Evolutionary conservation across 1,139 yeast species (phyloP), one percentile per base, ranked within the genome.

Genomic region (Yamadazyma diospyri): DNA sequence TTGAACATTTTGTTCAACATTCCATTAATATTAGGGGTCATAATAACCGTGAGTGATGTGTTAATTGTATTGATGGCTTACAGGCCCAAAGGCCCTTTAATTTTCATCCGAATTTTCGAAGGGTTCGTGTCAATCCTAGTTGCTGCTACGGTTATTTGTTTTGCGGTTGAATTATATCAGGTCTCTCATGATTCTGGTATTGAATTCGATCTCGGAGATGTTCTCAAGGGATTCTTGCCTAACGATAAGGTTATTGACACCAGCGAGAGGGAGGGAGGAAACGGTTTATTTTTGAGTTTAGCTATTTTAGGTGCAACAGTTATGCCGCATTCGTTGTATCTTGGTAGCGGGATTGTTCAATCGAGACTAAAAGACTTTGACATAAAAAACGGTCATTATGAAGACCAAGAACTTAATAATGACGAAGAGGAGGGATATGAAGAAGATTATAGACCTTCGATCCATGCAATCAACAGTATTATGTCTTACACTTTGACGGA

Each of bases 281-380:
- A 61, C 45, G 97, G 97, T 0, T 64, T 89, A 27, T 92, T 85
- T 53, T 65, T 87, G 26, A 79, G 95, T 33, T 78, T 94, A 46
- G 97, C 97, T 15, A 84, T 92, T 35, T 66, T 92, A 35, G 98
- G 98, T 14, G 97, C 97, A 18, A 94, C 97, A 1, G 95, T 92
- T 19, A 92, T 92, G 98, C 98, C 98, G 3, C 98, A 92, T 56
- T 83, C 95, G 1, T 65, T 92, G 28, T 92, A 85, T 53, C 65
- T 92, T 36, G 98, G 98, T 1, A 84, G 95, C 0, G 95, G 97
- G 1, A 70, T 92, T 37, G 97, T 92, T 7, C 96, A 89, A 55
- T 83, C 97, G 2, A 73, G 98, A 40, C 66, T 92, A 40, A 72
- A 78, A 43, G 96, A 88, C 28, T 89, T 71, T 50, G 98, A 92